These are phyloP conservation scores for Xylariaceae sp. DNA, from an alignment of 2,329 filamentous ascomycete genomes.

Conservation along the genomic window DNA sequence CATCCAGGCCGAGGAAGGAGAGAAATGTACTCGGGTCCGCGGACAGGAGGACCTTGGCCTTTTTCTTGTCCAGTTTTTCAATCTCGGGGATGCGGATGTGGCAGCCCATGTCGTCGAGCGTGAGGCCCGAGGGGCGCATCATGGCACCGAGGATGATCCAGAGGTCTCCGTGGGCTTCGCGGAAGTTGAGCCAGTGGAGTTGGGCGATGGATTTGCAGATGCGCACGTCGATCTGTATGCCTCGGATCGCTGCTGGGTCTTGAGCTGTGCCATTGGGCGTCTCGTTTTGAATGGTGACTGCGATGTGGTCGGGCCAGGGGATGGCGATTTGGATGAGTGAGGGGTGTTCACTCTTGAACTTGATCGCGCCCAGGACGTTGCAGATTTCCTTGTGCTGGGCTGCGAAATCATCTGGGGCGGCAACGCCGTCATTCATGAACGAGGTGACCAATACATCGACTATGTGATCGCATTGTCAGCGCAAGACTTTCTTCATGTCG, in stretches of 20 bases:
- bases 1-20: slow-evolving; percentile 56
- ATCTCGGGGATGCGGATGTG: slow-evolving; percentile 64
- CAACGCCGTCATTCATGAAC: slow-evolving; percentile 23
- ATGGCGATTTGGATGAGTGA: slow-evolving; percentile 46
- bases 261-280: slow-evolving; percentile 6
- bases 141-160: slow-evolving; percentile 60
- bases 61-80: slow-evolving; percentile 52
- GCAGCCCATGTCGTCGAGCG: slow-evolving; percentile 57
- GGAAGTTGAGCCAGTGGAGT: slow-evolving; percentile 63
- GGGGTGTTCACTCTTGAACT: slow-evolving; percentile 29
- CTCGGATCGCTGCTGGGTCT: slow-evolving; percentile 36
- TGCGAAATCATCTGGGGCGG: slow-evolving; percentile 12
- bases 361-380: slow-evolving; percentile 42
- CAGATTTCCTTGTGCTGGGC: slow-evolving; percentile 32
- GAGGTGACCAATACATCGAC: slow-evolving; percentile 61
- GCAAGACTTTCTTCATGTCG: background rate
- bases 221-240: slow-evolving; percentile 66
- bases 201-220: slow-evolving; percentile 40
- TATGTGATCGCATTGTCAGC: background rate
- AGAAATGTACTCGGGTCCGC: slow-evolving; percentile 51
- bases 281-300: slow-evolving; percentile 10
- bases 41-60: slow-evolving; percentile 56
- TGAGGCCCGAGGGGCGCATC: slow-evolving; percentile 62
- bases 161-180: slow-evolving; percentile 63
- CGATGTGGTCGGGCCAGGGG: slow-evolving; percentile 41